Conservation (phyloP, 805 yeast genomes). For the Ogataea kodamae region DNA sequence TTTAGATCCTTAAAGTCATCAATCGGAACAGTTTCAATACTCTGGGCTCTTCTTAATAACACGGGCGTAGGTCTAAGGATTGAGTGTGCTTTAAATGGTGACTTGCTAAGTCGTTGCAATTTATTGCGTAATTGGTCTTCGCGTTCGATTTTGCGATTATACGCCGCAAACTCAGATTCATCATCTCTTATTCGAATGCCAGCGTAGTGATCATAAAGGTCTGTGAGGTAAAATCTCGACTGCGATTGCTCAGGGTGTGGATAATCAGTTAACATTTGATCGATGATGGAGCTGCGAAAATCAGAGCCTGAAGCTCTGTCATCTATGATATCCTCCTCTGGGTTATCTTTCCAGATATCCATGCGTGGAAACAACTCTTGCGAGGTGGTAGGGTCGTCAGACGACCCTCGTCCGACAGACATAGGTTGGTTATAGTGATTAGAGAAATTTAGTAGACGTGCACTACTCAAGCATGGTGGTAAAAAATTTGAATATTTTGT, state of each 20-base stretch:
- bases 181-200: conserved; percentile 7
- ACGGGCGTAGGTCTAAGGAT: background rate
- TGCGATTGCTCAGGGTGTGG: background rate
- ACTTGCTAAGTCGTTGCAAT: conserved; percentile 12
- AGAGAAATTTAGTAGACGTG: no score
- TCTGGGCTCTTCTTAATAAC: background rate
- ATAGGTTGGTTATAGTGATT: no score
- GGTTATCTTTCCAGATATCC: no score
- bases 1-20: conserved; percentile 30
- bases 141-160: conserved; percentile 22
- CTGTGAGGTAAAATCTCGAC: conserved; percentile 21
- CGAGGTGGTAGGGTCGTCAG: conserved; percentile 7
- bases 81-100: background rate
- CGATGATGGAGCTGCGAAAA: conserved; percentile 5
- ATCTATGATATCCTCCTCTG: no score
- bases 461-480: conserved; percentile 5
- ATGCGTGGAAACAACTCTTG: conserved; percentile 4
- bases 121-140: conserved; percentile 27
- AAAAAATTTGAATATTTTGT: conserved; percentile 1
- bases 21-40: conserved; percentile 23
- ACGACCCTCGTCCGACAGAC: no score
- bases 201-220: conserved; percentile 24
- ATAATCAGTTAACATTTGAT: background rate
- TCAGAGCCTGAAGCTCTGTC: no score
- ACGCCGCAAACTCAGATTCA: conserved; percentile 30